These are phyloP conservation scores for Capronia epimyces DNA, from an alignment of 2,329 filamentous ascomycete species.

Conservation along the genomic window DNA sequence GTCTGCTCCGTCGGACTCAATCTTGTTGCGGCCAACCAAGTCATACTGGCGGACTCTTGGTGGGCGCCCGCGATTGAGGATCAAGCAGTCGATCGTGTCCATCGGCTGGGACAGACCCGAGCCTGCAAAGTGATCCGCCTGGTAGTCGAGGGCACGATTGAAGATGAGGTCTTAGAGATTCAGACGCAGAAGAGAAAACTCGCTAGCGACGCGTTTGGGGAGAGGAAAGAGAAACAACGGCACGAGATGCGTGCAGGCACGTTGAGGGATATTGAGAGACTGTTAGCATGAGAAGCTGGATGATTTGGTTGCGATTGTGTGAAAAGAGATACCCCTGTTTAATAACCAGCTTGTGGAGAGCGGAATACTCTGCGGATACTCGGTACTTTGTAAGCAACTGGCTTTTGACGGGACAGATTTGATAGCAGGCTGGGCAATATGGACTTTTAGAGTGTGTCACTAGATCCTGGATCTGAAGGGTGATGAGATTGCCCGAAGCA, in stretches of 20 bases:
- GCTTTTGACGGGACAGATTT: neutral
- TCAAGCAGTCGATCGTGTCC: constrained; percentile 82
- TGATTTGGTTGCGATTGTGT: neutral
- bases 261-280: constrained; percentile 32
- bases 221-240: constrained; percentile 48
- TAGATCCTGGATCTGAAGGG: neutral
- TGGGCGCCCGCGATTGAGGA: constrained; percentile 93
- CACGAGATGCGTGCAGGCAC: constrained; percentile 31
- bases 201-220: constrained; percentile 72
- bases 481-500: neutral
- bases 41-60: constrained; percentile 79
- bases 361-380: no score
- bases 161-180: constrained; percentile 72
- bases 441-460: no score
- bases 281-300: constrained; percentile 16
- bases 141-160: constrained; percentile 73
- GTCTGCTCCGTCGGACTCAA: constrained; percentile 85
- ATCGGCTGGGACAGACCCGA: constrained; percentile 75
- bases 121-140: constrained; percentile 74
- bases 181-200: constrained; percentile 74
- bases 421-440: neutral
- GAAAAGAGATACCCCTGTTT: neutral
- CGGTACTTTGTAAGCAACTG: no score
- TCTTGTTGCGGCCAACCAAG: constrained; percentile 77
- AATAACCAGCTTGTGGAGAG: neutral